Conservation (phyloP, 2,329 filamentous ascomycete species). For the Colletotrichum gigasporum region DNA sequence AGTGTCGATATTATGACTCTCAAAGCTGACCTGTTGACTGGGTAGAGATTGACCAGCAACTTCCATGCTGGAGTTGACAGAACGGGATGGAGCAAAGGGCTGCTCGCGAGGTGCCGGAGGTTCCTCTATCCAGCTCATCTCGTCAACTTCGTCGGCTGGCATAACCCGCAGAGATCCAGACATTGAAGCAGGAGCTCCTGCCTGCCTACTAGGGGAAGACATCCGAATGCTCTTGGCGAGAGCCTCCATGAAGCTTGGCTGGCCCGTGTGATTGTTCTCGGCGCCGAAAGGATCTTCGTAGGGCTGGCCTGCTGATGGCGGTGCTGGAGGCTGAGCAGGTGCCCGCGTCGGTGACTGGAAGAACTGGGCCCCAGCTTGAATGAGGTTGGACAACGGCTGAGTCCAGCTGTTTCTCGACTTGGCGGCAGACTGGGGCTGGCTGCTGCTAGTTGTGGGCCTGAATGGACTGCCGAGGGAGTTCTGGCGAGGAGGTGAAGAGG, state of each 20-base stretch:
- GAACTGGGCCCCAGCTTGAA: conserved; percentile 31
- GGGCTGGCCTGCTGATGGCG: conserved; percentile 25
- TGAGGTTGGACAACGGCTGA: conserved; percentile 24
- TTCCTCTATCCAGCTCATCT: conserved; percentile 54
- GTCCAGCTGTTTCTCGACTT: conserved; percentile 29
- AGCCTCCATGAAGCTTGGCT: conserved; percentile 44
- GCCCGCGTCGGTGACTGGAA: conserved; percentile 26
- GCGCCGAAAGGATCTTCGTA: conserved; percentile 42
- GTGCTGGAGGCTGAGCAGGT: not conserved
- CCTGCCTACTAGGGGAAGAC: not conserved
- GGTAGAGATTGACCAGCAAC: conserved; percentile 16
- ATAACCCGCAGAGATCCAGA: conserved; percentile 20
- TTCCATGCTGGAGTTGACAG: conserved; percentile 20
- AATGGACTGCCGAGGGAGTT: conserved; percentile 66
- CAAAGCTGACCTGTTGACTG: conserved; percentile 2
- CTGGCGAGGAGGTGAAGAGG: conserved; percentile 63
- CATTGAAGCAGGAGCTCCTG: conserved; percentile 2
- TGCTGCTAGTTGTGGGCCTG: conserved; percentile 38
- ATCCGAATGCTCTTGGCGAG: conserved; percentile 39
- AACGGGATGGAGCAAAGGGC: conserved; percentile 10
- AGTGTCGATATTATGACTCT: not conserved
- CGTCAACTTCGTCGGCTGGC: conserved; percentile 41
- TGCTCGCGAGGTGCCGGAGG: conserved; percentile 28
- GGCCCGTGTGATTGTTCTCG: conserved; percentile 37
- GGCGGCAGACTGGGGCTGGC: conserved; percentile 22